Conservation (phyloP, 2,329 filamentous ascomycete species). For the Gnomoniopsis smithogilvyi region DNA sequence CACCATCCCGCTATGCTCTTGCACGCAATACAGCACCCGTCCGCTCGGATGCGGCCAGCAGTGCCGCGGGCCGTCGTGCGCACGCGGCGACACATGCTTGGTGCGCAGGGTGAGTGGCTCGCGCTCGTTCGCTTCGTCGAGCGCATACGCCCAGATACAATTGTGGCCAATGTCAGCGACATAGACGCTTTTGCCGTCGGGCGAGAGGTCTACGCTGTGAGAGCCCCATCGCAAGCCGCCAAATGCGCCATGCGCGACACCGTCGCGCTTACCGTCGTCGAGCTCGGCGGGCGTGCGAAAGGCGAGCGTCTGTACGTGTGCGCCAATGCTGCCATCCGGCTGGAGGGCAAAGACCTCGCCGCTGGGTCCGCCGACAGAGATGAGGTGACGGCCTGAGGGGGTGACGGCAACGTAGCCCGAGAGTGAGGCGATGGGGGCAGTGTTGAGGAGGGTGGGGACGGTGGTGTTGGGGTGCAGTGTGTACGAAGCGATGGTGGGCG, state of each 20-base stretch:
- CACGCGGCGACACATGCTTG: conserved; percentile 14
- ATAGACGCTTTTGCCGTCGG: conserved; percentile 18
- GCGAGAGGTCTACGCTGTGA: conserved; percentile 19
- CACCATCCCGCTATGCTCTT: conserved; percentile 22
- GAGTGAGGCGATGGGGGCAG: conserved; percentile 7
- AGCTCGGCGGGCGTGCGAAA: conserved; percentile 16
- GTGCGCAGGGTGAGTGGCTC: conserved; percentile 28
- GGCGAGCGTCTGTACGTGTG: conserved; percentile 15
- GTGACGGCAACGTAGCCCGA: conserved; percentile 15
- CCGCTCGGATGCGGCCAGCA: conserved; percentile 21
- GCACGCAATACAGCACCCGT: conserved; percentile 19
- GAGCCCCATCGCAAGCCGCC: conserved; percentile 20
- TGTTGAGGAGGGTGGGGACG: conserved; percentile 13
- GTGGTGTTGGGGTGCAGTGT: conserved; percentile 5
- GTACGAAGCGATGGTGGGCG: conserved; percentile 18
- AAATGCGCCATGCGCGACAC: conserved; percentile 18
- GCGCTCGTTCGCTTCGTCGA: conserved; percentile 1
- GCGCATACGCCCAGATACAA: conserved; percentile 19
- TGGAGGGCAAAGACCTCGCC: conserved; percentile 15
- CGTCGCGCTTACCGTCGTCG: conserved; percentile 15
- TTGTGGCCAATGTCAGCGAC: conserved; percentile 21
- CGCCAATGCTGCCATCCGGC: conserved; percentile 15
- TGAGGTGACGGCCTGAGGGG: conserved; percentile 7
- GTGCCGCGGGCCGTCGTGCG: conserved; percentile 20
- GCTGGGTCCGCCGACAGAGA: conserved; percentile 16